Percentiles rank a stretch among this genome's conserved stretches.
Conservation (phyloP, 495 filamentous ascomycete genomes). For the Neurospora tetrasperma region DNA sequence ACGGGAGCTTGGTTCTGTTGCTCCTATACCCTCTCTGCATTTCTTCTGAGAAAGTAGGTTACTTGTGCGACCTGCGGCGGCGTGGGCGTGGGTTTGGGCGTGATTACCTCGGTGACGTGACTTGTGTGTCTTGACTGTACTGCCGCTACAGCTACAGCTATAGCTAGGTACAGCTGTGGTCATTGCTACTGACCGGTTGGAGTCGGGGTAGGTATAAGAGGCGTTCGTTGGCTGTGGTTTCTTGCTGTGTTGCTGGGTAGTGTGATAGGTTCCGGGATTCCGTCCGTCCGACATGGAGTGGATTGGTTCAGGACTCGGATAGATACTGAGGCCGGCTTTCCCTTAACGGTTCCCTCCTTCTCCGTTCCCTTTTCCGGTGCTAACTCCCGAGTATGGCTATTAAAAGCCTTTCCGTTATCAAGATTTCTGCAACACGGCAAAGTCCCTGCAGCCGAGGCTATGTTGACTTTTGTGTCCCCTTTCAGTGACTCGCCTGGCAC, state of each 20-base stretch:
- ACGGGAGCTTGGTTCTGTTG: no score
- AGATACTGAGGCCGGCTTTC: background rate
- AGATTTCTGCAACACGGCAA: background rate
- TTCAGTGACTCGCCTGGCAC: background rate
- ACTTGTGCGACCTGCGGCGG: no score
- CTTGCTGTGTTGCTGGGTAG: background rate
- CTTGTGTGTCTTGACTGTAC: background rate
- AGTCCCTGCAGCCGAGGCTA: background rate
- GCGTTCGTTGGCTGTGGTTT: background rate
- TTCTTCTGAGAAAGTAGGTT: no score
- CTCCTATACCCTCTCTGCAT: no score
- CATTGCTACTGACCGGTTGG: background rate
- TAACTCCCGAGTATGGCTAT: background rate
- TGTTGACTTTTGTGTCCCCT: background rate
- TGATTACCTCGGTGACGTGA: background rate
- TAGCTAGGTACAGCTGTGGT: background rate
- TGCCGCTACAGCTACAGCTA: background rate
- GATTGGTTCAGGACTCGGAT: background rate
- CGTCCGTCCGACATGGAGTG: background rate
- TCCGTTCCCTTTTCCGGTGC: background rate
- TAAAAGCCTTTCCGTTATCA: background rate
- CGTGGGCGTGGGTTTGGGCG: no score
- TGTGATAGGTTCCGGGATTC: background rate
- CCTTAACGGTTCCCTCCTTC: background rate
- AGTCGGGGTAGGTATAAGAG: background rate